phyloP scores from a whole-genome alignment of 2,329 filamentous ascomycete genomes.

The Sporothrix pallida region DNA sequence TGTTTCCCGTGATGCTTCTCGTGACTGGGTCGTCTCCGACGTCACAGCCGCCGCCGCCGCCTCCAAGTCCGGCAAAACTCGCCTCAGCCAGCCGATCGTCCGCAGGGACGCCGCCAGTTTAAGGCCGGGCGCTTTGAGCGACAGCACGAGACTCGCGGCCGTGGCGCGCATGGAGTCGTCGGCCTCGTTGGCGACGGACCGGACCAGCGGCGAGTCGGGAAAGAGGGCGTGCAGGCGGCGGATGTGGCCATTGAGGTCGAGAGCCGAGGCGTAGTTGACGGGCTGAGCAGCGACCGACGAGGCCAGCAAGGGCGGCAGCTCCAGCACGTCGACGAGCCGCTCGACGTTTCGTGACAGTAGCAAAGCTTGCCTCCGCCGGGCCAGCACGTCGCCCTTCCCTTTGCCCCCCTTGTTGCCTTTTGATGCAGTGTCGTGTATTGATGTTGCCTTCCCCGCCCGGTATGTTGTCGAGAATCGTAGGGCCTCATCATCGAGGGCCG shows the following conservation, averaged over 20 bases:
- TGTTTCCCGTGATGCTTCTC: too few species aligned
- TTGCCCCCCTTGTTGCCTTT: neutral
- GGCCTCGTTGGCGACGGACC: constrained; percentile 75
- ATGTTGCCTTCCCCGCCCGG: constrained; percentile 73
- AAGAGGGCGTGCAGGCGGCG: constrained; percentile 83
- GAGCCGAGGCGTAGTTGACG: constrained; percentile 82
- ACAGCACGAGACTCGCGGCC: constrained; percentile 80
- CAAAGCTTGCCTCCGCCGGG: constrained; percentile 77
- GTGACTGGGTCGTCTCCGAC: neutral
- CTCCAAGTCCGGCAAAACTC: constrained; percentile 78
- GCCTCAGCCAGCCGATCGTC: constrained; percentile 87
- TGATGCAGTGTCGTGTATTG: constrained; percentile 50
- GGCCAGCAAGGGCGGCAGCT: constrained; percentile 83
- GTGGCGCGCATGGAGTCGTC: constrained; percentile 88
- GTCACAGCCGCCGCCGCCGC: constrained; percentile 39
- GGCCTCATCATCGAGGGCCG: constrained; percentile 77
- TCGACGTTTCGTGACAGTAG: constrained; percentile 86
- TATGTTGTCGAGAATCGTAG: constrained; percentile 84
- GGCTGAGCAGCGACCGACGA: constrained; percentile 72
- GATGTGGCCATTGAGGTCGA: constrained; percentile 94
- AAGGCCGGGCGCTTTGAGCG: constrained; percentile 76
- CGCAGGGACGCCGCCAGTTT: constrained; percentile 90
- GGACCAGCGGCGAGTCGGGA: constrained; percentile 75
- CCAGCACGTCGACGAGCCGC: constrained; percentile 85
- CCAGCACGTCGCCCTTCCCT: constrained; percentile 55